Conservation (phyloP, 2,329 filamentous ascomycete species). For the Aspergillus brasiliensis region DNA sequence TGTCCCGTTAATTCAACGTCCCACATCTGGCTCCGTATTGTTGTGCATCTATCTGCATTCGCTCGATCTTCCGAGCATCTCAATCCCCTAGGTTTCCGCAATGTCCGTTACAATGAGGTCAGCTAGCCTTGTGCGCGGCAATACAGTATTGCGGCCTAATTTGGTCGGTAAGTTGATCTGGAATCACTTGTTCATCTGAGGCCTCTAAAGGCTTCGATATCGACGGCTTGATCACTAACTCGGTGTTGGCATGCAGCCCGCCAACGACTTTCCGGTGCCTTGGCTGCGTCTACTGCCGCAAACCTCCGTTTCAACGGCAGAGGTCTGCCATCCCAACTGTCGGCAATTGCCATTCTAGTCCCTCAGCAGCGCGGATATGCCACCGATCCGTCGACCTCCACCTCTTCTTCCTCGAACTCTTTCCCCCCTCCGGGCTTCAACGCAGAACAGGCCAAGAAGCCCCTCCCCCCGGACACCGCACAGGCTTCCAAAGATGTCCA, state of each 20-base stretch:
- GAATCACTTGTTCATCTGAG: no score
- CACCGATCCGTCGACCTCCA: constrained; percentile 59
- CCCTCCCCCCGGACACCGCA: constrained; percentile 62
- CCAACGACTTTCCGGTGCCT: constrained; percentile 32
- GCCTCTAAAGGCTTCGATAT: no score
- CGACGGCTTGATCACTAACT: constrained; percentile 1
- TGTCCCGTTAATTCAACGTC: neutral
- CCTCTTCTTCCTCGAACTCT: constrained; percentile 48
- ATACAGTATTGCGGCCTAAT: constrained; percentile 32
- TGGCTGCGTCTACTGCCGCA: constrained; percentile 36
- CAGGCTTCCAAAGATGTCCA: constrained; percentile 38
- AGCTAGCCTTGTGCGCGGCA: constrained; percentile 41
- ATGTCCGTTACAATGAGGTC: constrained; percentile 45
- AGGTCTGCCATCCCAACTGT: constrained; percentile 53
- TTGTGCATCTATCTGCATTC: constrained; percentile 14
- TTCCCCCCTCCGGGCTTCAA: constrained; percentile 89
- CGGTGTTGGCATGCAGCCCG: constrained; percentile 28
- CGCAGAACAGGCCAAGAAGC: constrained; percentile 84
- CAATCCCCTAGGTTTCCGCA: constrained; percentile 31
- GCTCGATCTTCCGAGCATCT: constrained; percentile 29
- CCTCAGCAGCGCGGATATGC: constrained; percentile 54
- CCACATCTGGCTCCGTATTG: constrained; percentile 10
- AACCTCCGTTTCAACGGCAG: constrained; percentile 36
- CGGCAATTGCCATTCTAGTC: constrained; percentile 61
- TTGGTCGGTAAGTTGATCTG: constrained; percentile 29